These are phyloP conservation scores for Cephaloascus fragrans DNA, from an alignment of 805 yeast genomes.

Conservation along the genomic window DNA sequence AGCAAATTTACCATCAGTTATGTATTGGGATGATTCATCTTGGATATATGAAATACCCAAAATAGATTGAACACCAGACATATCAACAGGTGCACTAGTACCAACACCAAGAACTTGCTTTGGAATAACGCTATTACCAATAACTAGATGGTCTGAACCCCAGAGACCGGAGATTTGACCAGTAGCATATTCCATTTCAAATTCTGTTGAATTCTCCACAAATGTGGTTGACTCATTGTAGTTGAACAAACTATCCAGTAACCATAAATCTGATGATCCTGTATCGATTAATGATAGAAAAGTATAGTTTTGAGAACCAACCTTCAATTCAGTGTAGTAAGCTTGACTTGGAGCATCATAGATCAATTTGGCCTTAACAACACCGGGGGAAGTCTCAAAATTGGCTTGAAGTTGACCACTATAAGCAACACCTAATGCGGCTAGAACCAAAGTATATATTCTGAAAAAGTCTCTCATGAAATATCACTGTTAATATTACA, in stretches of 20 bases:
- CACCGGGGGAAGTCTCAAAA: too few relatives aligned
- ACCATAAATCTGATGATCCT: not conserved
- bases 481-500: too few relatives aligned
- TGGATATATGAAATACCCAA: not conserved
- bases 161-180: not conserved
- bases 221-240: not conserved
- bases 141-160: not conserved
- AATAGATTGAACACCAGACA: not conserved
- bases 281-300: not conserved
- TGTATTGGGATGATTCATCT: not conserved
- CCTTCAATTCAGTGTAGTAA: not conserved
- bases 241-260: not conserved
- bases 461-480: too few relatives aligned
- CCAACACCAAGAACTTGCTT: not conserved
- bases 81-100: not conserved
- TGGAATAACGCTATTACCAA: not conserved
- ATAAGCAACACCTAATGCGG: too few relatives aligned
- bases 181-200: constrained; percentile 1
- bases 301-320: not conserved
- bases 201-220: not conserved
- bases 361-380: too few relatives aligned
- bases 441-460: too few relatives aligned
- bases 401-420: too few relatives aligned
- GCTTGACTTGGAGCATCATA: too few relatives aligned
- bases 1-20: too few relatives aligned